These are phyloP conservation scores for Fusarium sp. DNA, from an alignment of 2,329 filamentous ascomycete species.

Conservation along the genomic window DNA sequence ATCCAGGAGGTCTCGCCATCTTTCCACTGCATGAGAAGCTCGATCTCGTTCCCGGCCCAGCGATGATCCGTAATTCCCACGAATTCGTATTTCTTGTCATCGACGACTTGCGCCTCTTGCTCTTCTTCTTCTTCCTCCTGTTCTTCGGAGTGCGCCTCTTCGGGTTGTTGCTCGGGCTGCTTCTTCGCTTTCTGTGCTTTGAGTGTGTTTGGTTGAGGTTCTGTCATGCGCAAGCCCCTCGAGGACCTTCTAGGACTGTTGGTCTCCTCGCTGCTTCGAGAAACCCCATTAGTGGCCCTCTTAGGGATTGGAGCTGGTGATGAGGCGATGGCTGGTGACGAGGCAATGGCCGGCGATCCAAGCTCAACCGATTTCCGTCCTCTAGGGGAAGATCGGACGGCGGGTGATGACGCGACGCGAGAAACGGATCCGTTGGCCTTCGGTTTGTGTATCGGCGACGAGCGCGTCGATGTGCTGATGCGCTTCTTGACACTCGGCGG, in stretches of 20 bases:
- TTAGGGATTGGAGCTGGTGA: not conserved
- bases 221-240: not conserved
- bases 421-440: not conserved
- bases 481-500: not conserved
- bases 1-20: slow-evolving; percentile 47
- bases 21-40: slow-evolving; percentile 48
- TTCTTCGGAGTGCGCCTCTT: not conserved
- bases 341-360: not conserved
- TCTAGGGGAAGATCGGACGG: slow-evolving; percentile 2
- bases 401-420: not conserved
- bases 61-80: slow-evolving; percentile 41
- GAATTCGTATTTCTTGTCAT: not conserved
- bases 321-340: not conserved
- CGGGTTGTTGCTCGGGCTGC: not conserved
- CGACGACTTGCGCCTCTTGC: not conserved
- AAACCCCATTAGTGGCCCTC: not conserved
- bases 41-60: slow-evolving; percentile 42
- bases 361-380: not conserved
- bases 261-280: not conserved
- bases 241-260: not conserved
- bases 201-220: not conserved
- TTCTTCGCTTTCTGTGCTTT: no score
- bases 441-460: not conserved
- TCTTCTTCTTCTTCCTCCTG: not conserved
- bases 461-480: not conserved